Percentiles rank a stretch among this genome's conserved stretches.
Conservation (phyloP, 306 rosid genomes). For the Glycine latifolia region DNA sequence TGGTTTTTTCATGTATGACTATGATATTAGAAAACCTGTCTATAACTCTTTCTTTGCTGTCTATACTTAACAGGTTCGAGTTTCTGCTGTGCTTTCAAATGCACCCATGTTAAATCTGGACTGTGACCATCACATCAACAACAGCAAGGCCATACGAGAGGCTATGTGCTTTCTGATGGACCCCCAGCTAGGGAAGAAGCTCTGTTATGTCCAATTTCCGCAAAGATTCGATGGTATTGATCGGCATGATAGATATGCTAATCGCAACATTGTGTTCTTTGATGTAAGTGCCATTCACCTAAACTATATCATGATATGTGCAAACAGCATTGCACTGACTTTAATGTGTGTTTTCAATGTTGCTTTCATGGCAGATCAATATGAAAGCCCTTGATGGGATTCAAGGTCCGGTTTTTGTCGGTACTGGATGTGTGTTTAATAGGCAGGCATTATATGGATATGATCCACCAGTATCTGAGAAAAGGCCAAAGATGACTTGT, state of each 20-base stretch:
- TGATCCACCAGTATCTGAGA: slow-evolving; percentile 15
- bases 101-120: slow-evolving; percentile 19
- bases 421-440: slow-evolving; percentile 16
- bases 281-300: neutral
- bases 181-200: slow-evolving; percentile 22
- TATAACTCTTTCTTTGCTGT: neutral
- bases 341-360: neutral
- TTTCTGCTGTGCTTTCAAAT: slow-evolving; percentile 10
- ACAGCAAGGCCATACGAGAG: slow-evolving; percentile 8
- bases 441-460: slow-evolving; percentile 11
- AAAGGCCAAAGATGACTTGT: slow-evolving; percentile 22
- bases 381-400: slow-evolving; percentile 16
- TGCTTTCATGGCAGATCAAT: neutral
- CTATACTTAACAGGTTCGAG: slow-evolving; percentile 5
- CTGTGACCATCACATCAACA: slow-evolving; percentile 3
- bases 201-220: slow-evolving; percentile 14
- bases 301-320: neutral
- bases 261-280: slow-evolving; percentile 11
- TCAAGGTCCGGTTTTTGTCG: slow-evolving; percentile 5
- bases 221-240: slow-evolving; percentile 19
- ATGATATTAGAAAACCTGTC: neutral
- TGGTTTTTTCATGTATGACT: neutral
- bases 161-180: slow-evolving; percentile 10
- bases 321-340: neutral
- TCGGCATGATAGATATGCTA: slow-evolving; percentile 18